These are phyloP conservation scores for Aegilops speltoides DNA, from an alignment of 176 grass and related monocot species.

Conservation along the genomic window DNA sequence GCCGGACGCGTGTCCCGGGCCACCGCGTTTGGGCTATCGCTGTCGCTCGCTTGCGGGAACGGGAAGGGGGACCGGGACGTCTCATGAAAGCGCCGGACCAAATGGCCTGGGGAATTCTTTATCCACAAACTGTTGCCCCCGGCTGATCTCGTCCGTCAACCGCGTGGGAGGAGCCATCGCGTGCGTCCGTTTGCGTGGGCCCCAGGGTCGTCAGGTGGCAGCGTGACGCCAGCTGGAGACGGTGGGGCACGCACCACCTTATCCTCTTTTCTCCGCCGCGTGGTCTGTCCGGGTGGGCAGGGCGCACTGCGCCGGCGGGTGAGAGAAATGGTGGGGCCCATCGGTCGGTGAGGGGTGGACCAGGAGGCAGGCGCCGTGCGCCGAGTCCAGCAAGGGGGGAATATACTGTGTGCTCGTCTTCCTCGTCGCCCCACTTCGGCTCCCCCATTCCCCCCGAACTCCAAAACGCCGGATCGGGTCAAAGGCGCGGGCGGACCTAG, in stretches of 20 bases:
- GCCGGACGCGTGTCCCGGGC: constrained; percentile 19
- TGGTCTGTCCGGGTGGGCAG: neutral
- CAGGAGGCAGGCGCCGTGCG: neutral
- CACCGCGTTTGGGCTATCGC: neutral
- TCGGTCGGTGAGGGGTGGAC: neutral
- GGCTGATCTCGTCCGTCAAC: neutral
- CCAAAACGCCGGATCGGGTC: constrained; percentile 39
- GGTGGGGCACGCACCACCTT: constrained; percentile 51
- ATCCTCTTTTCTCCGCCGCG: constrained; percentile 52
- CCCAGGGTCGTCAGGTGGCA: constrained; percentile 40
- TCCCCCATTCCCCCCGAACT: neutral
- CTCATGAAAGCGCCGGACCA: constrained; percentile 26
- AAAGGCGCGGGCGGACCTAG: constrained; percentile 18
- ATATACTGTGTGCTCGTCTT: constrained; percentile 40
- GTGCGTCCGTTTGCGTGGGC: constrained; percentile 1
- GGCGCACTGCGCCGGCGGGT: neutral
- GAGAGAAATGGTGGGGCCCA: accelerated
- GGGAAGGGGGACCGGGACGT: neutral
- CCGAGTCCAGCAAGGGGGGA: constrained; percentile 1
- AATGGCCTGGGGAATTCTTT: neutral
- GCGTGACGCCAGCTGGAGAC: constrained; percentile 72
- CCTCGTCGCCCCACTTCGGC: constrained; percentile 15
- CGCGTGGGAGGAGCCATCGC: neutral
- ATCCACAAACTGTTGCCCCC: neutral
- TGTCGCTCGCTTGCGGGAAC: neutral